Evolutionary conservation across 148 eudicot genomes (phyloP).

Genomic region (Rhododendron molle): DNA sequence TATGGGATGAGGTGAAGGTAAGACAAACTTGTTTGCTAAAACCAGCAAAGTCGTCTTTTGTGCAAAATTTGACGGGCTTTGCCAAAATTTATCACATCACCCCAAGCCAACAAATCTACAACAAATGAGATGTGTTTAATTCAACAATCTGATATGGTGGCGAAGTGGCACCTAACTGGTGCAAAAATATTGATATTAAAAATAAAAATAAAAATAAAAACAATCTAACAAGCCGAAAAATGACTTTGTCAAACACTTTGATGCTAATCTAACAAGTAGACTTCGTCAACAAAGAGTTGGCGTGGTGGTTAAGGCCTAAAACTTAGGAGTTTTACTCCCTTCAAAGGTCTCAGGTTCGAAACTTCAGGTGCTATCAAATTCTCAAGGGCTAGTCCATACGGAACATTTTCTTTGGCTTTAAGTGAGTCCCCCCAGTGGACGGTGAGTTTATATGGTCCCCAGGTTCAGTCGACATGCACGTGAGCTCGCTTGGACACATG

Average conservation of each 20-base stretch:
- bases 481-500: background rate
- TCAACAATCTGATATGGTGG: background rate
- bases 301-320: too few relatives aligned
- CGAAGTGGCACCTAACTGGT: background rate
- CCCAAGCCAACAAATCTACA: background rate
- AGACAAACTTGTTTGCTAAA: background rate
- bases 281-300: too few relatives aligned
- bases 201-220: too few relatives aligned
- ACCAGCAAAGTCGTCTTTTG: background rate
- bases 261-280: background rate
- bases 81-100: background rate
- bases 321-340: too few relatives aligned
- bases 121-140: background rate
- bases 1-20: background rate
- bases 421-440: too few relatives aligned
- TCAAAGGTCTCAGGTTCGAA: too few relatives aligned
- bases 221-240: background rate
- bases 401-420: too few relatives aligned
- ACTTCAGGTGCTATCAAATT: too few relatives aligned
- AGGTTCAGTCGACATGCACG: background rate
- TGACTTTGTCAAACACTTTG: background rate
- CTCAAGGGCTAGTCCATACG: too few relatives aligned
- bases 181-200: background rate
- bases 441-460: too few relatives aligned
- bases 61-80: background rate